Conservation (phyloP, 345 rosid species). For the Eucalyptus melliodora region DNA sequence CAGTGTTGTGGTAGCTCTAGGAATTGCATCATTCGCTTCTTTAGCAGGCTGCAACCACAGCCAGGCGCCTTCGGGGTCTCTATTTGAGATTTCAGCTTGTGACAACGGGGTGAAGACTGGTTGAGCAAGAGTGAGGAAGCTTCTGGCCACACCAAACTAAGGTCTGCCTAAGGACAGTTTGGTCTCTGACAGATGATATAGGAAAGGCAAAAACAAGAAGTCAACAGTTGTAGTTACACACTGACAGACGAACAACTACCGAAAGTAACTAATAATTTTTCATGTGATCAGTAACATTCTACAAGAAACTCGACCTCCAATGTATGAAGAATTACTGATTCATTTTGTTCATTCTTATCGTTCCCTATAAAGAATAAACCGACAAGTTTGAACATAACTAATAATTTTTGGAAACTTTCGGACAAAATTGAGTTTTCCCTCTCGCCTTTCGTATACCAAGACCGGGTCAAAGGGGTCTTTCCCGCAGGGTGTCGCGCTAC, state of each 20-base stretch:
- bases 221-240: neutral
- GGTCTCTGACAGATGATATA: neutral
- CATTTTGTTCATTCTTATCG: neutral
- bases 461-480: neutral
- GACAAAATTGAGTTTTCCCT: no score
- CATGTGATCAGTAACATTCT: neutral
- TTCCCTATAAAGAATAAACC: neutral
- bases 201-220: neutral
- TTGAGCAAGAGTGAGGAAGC: neutral
- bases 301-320: neutral
- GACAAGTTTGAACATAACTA: neutral
- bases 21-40: neutral
- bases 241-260: neutral
- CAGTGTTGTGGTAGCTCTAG: neutral
- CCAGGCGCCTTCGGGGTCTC: neutral
- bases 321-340: neutral
- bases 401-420: neutral
- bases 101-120: neutral
- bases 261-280: neutral
- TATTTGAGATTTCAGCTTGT: neutral
- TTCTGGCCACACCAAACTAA: neutral
- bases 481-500: neutral
- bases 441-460: neutral
- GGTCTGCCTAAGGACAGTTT: neutral
- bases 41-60: neutral